These are phyloP conservation scores for Trifolium subterraneum DNA, from an alignment of 306 rosid species.

Conservation along the genomic window DNA sequence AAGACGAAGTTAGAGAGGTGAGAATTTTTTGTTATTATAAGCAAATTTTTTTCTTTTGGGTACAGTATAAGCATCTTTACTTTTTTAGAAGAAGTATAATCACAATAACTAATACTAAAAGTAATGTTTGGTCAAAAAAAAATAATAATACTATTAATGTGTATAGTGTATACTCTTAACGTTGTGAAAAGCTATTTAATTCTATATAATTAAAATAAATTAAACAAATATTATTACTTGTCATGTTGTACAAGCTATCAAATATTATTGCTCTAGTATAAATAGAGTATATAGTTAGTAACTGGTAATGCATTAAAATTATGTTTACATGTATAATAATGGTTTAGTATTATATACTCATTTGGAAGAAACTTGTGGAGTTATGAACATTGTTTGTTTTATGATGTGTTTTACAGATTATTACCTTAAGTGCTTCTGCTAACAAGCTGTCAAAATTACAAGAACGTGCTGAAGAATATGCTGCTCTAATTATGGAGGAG, in stretches of 20 bases:
- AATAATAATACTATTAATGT: no score
- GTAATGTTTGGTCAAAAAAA: no score
- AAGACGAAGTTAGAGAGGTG: conserved; percentile 88
- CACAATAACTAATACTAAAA: not conserved
- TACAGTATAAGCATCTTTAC: no score
- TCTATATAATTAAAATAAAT: no score
- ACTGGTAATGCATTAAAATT: not conserved
- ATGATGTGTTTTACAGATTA: conserved; percentile 58
- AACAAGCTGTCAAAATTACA: conserved; percentile 79
- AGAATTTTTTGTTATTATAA: not conserved
- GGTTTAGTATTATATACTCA: no score
- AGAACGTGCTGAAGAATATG: conserved; percentile 85
- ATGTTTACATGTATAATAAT: no score
- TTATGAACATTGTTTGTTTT: conserved; percentile 27
- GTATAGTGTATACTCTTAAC: not conserved
- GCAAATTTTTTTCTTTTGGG: not conserved
- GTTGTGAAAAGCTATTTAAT: not conserved
- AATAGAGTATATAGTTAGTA: not conserved
- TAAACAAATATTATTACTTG: not conserved
- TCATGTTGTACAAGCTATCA: not conserved
- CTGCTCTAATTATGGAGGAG: conserved; percentile 94
- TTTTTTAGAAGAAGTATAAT: no score
- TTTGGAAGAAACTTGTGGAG: conserved; percentile 3
- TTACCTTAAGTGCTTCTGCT: conserved; percentile 82
- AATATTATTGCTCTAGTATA: not conserved